Conservation (phyloP, 306 rosid species). For the Cicer bijugum region DNA sequence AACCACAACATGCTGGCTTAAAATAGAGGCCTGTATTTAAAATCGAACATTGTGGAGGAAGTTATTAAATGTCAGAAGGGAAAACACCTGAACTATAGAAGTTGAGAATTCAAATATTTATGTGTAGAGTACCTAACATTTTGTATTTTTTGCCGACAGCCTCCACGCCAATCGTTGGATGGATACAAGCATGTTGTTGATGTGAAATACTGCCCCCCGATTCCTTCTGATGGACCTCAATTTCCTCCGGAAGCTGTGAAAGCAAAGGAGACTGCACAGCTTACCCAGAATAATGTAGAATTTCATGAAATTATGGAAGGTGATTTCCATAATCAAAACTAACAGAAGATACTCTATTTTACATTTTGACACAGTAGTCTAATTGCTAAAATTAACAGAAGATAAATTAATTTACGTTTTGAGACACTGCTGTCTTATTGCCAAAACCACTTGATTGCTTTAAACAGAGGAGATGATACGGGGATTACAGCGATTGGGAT, state of each 20-base stretch:
- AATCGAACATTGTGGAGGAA: not conserved
- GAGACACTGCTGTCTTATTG: not conserved
- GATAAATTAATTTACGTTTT: slow-evolving; percentile 7
- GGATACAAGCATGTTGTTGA: slow-evolving; percentile 93
- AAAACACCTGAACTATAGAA: slow-evolving; percentile 20
- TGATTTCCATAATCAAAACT: slow-evolving; percentile 33
- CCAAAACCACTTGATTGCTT: slow-evolving; percentile 36
- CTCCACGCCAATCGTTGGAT: slow-evolving; percentile 78
- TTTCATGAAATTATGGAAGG: slow-evolving; percentile 96
- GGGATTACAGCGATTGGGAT: slow-evolving; percentile 83
- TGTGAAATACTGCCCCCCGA: slow-evolving; percentile 72
- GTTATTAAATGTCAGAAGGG: slow-evolving; percentile 4
- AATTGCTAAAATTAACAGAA: slow-evolving; percentile 14
- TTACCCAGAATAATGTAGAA: slow-evolving; percentile 62
- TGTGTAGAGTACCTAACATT: slow-evolving; percentile 41
- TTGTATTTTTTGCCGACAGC: slow-evolving; percentile 54
- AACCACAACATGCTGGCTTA: slow-evolving; percentile 6
- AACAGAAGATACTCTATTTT: slow-evolving; percentile 10
- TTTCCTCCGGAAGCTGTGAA: slow-evolving; percentile 78
- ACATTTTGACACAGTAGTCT: not conserved
- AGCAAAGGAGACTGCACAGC: slow-evolving; percentile 87
- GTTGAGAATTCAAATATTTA: slow-evolving; percentile 3
- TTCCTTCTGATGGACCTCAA: slow-evolving; percentile 71
- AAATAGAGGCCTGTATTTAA: slow-evolving; percentile 17
- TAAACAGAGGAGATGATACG: slow-evolving; percentile 85